phyloP scores from a whole-genome alignment of 305 asterid genomes.

The Ilex paraguariensis region DNA sequence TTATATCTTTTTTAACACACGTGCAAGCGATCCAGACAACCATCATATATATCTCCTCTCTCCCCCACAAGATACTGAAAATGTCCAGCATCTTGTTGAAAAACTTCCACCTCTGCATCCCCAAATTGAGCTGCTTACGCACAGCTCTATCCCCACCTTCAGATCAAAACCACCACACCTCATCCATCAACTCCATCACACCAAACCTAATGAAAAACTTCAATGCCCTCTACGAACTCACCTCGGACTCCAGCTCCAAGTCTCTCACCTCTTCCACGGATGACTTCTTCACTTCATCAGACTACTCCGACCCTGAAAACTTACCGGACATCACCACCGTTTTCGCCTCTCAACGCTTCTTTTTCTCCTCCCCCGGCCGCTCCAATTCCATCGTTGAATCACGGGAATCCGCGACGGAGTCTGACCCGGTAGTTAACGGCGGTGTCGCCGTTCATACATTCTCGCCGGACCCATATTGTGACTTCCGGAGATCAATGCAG shows the following conservation, averaged over 20 bases:
- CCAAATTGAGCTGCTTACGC: slow-evolving; percentile 69
- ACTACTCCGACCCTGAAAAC: slow-evolving; percentile 25
- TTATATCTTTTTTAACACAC: too few relatives aligned
- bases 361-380: slow-evolving; percentile 66
- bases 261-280: slow-evolving; percentile 17
- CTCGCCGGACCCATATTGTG: slow-evolving; percentile 65
- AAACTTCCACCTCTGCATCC: slow-evolving; percentile 51
- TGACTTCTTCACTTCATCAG: slow-evolving; percentile 19
- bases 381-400: slow-evolving; percentile 58
- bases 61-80: not conserved
- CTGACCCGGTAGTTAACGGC: slow-evolving; percentile 27
- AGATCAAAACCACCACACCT: too few relatives aligned
- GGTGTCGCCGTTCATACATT: slow-evolving; percentile 56
- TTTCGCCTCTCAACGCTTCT: slow-evolving; percentile 75
- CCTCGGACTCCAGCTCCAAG: slow-evolving; percentile 38
- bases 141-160: slow-evolving; percentile 20
- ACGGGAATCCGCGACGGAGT: slow-evolving; percentile 12
- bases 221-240: slow-evolving; percentile 37
- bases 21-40: too few relatives aligned
- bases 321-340: slow-evolving; percentile 55
- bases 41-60: too few relatives aligned
- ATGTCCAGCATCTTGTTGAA: slow-evolving; percentile 51
- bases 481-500: slow-evolving; percentile 62
- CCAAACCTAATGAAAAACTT: slow-evolving; percentile 32
- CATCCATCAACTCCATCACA: not conserved